Evolutionary conservation across 331 rosid genomes (phyloP).

Genomic region (Cydonia oblonga): DNA sequence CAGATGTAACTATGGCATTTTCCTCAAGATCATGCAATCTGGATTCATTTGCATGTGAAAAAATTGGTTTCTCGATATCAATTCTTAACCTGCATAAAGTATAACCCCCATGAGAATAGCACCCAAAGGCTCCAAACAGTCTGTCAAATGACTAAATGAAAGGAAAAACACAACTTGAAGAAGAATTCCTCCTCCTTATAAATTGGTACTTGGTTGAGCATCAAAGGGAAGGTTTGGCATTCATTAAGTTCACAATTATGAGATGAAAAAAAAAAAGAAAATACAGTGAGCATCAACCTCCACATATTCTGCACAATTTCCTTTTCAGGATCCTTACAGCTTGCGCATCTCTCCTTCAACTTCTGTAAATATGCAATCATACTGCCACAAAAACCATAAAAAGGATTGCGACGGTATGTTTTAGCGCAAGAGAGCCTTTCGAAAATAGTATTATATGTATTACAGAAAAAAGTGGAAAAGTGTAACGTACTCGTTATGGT

Average conservation of each 20-base stretch:
- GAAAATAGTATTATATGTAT: slow-evolving; percentile 6
- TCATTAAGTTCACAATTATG: neutral
- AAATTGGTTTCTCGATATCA: slow-evolving; percentile 30
- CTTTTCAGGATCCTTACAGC: slow-evolving; percentile 67
- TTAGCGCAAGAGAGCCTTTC: slow-evolving; percentile 1
- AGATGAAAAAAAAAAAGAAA: neutral
- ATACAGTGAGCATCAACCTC: slow-evolving; percentile 42
- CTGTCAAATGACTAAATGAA: neutral
- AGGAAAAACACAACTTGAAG: neutral
- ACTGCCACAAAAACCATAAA: slow-evolving; percentile 41
- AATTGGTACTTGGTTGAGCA: neutral
- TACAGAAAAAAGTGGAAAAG: neutral
- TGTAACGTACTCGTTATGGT: slow-evolving; percentile 69
- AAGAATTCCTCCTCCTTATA: neutral
- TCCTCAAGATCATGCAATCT: slow-evolving; percentile 36
- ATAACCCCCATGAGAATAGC: neutral
- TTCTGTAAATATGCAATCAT: slow-evolving; percentile 55
- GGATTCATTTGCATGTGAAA: slow-evolving; percentile 31
- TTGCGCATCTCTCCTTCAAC: slow-evolving; percentile 57
- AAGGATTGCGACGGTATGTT: neutral
- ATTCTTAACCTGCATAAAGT: slow-evolving; percentile 44
- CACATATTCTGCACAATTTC: slow-evolving; percentile 48
- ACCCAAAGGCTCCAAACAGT: neutral
- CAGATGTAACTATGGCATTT: slow-evolving; percentile 51
- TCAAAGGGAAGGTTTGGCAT: neutral